phyloP scores from a whole-genome alignment of 1,284 basidiomycete genomes.

The Rhodofomes roseus region DNA sequence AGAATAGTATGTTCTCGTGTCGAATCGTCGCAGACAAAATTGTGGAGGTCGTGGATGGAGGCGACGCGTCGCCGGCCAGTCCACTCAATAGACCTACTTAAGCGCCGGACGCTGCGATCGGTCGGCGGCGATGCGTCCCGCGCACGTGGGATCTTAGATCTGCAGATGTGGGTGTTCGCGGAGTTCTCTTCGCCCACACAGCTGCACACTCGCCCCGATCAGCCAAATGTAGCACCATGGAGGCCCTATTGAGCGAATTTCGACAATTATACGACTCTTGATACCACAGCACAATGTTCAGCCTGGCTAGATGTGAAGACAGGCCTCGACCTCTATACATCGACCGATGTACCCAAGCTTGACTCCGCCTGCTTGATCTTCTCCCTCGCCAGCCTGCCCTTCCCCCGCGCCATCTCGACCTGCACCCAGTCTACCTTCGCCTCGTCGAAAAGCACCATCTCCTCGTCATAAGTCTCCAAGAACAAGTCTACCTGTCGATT shows the following conservation, averaged over 20 bases:
- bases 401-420: slow-evolving; percentile 65
- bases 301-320: no score
- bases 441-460: slow-evolving; percentile 41
- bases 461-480: slow-evolving; percentile 46
- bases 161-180: neutral
- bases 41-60: neutral
- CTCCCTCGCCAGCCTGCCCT: slow-evolving; percentile 61
- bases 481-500: slow-evolving; percentile 50
- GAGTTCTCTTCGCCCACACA: no score
- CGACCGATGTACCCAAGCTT: slow-evolving; percentile 16
- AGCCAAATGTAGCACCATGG: no score
- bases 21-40: neutral
- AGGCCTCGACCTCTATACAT: slow-evolving; percentile 5
- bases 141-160: neutral
- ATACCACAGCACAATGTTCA: neutral
- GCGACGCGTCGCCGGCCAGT: slow-evolving; percentile 2
- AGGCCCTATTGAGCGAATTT: no score
- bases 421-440: slow-evolving; percentile 53
- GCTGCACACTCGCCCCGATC: no score
- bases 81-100: no score
- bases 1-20: no score
- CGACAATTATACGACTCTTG: no score
- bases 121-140: neutral
- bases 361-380: slow-evolving; percentile 23
- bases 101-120: neutral